Base-by-base conservation (phyloP, 2,329 filamentous ascomycete genomes). In the Myriosclerotinia scirpicola region DNA sequence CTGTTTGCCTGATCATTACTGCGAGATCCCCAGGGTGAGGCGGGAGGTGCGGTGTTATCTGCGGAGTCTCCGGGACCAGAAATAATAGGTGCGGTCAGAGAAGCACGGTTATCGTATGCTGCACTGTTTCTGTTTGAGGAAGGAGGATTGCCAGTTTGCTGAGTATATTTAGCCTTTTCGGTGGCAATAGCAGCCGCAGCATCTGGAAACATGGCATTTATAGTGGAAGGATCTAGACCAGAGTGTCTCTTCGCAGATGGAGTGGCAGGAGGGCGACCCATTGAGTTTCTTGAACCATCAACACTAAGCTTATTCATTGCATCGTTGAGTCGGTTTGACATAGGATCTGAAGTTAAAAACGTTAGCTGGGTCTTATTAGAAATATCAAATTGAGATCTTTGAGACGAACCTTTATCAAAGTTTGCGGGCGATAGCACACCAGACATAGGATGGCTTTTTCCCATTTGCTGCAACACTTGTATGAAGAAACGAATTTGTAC, bases 401-500 rank as follows among this genome's bases (percentile, higher is more conserved):
- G 72, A 61, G 60, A 76, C 81, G 74, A 80, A 95, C 93, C 93
- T 83, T 97, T 98, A 77, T 98, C 95, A 78, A 98, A 97, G 76
- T 93, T 96, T 65, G 95, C 90, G 40, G 95, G 95, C 38, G 95
- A 98, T 63, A 99, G 80, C 48, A 99, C 90, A 64, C 94, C 92
- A 46, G 94, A 96, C 91, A 98, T 96, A 38, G 95, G 95, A 78
- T 98, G 93, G 75, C 89, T 96, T 81, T 97, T 97, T 71, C 93
- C 93, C 95, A 98, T 99, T 79, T 99, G 95, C 82, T 98, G 93
- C 73, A 99, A 83, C 56, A 99, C 93, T 80, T 98, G 94, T 73
- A 98, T 98, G 80, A 99, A 99, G 84, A 99, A 99, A 65, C 95
- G 89, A 76, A 98, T 97, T 81, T 99, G 95, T 69, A 99, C 94